phyloP scores from a whole-genome alignment of 176 grass and related monocot genomes.

The Bromus sterilis region DNA sequence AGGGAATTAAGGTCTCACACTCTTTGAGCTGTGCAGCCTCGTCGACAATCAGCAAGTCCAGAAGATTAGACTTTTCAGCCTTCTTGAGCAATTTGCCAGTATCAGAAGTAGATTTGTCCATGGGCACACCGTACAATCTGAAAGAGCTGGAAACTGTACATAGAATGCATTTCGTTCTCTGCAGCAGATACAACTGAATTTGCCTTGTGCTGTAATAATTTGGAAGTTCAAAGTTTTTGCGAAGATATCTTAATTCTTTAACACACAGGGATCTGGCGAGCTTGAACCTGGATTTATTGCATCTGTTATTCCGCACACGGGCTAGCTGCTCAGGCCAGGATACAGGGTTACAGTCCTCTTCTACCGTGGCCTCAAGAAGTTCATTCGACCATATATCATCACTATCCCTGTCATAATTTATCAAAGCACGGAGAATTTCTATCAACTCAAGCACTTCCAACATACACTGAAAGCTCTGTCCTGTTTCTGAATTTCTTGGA shows the following conservation, averaged over 20 bases:
- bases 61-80: background rate
- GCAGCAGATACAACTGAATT: constrained; percentile 8
- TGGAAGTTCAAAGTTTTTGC: constrained; percentile 3
- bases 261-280: constrained; percentile 15
- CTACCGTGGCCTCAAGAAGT: constrained; percentile 8
- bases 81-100: background rate
- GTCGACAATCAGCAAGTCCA: constrained; percentile 45
- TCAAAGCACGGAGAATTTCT: background rate
- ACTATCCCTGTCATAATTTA: background rate
- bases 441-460: constrained; percentile 25
- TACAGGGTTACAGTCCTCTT: background rate
- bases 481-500: constrained; percentile 27
- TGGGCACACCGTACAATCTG: constrained; percentile 1
- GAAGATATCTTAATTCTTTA: background rate
- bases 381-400: constrained; percentile 20
- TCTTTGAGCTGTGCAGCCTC: constrained; percentile 71
- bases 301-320: background rate
- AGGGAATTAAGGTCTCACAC: constrained; percentile 58
- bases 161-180: constrained; percentile 12
- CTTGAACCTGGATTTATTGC: constrained; percentile 20
- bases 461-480: constrained; percentile 21
- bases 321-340: constrained; percentile 1
- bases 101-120: background rate
- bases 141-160: constrained; percentile 35
- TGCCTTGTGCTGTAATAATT: background rate